Percentiles rank a stretch among this genome's conserved stretches.
Conservation (phyloP, 192 early-diverging fungal species). For the Umbelopsis isabellina region DNA sequence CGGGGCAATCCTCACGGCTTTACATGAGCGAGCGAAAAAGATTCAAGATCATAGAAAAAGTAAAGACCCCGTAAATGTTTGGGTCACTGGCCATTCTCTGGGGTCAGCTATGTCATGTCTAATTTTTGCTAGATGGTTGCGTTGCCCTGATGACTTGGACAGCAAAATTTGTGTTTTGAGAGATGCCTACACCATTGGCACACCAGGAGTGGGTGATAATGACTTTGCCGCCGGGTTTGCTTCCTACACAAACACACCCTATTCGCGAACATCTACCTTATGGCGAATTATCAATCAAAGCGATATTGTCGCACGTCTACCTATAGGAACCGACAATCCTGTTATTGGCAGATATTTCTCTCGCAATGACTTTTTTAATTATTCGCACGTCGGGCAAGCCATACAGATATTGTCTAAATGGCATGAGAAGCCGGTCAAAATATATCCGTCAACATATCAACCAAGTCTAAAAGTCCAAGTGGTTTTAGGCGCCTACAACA, state of each 20-base stretch:
- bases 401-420: conserved; percentile 19
- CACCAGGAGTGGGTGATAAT: conserved; percentile 48
- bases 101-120: conserved; percentile 50
- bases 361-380: conserved; percentile 37
- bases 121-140: conserved; percentile 46
- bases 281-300: conserved; percentile 52
- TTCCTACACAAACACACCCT: conserved; percentile 25
- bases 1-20: conserved; percentile 44
- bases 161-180: conserved; percentile 30
- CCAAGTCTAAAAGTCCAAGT: conserved; percentile 26
- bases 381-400: conserved; percentile 37
- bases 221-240: conserved; percentile 52
- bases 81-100: conserved; percentile 59
- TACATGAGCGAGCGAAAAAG: conserved; percentile 29
- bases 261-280: conserved; percentile 25
- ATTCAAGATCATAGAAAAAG: conserved; percentile 27
- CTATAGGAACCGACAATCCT: conserved; percentile 40
- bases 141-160: conserved; percentile 31
- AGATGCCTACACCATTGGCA: conserved; percentile 50
- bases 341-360: conserved; percentile 24
- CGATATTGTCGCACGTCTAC: conserved; percentile 48
- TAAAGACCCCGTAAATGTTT: conserved; percentile 45
- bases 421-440: conserved; percentile 13
- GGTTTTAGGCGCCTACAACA: conserved; percentile 24
- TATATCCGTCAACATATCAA: conserved; percentile 31